Percentiles rank a stretch among this genome's conserved stretches.
Evolutionary conservation across 164 flowering plant genomes (phyloP).

Genomic region (Vitis labrusca): DNA sequence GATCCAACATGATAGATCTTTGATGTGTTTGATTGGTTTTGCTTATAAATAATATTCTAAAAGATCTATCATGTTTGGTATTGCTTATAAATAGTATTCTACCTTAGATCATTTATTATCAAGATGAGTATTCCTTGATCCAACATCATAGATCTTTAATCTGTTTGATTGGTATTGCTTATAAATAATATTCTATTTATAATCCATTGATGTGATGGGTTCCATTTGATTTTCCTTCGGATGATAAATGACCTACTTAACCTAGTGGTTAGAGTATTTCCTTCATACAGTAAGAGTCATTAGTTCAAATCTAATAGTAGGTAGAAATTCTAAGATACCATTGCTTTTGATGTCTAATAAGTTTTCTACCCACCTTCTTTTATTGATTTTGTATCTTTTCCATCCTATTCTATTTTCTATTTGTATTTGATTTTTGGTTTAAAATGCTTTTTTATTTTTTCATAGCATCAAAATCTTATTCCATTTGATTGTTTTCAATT

Average conservation of each 20-base stretch:
- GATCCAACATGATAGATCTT: background rate
- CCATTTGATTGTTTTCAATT: too few relatives aligned
- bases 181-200: too few relatives aligned
- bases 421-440: too few relatives aligned
- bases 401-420: too few relatives aligned
- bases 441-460: too few relatives aligned
- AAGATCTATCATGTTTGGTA: too few relatives aligned
- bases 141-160: too few relatives aligned
- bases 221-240: background rate
- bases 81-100: too few relatives aligned
- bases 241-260: background rate
- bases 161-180: background rate
- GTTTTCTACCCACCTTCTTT: too few relatives aligned
- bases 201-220: background rate
- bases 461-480: too few relatives aligned
- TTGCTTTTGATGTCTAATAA: background rate
- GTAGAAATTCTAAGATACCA: background rate
- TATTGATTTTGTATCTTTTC: too few relatives aligned
- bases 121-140: background rate
- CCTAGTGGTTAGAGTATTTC: background rate
- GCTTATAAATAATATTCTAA: background rate
- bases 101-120: background rate
- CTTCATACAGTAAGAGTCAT: background rate
- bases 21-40: background rate
- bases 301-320: too few relatives aligned